Base-by-base conservation (phyloP, 1,284 basidiomycete species). In the Pterulicium gracile region DNA sequence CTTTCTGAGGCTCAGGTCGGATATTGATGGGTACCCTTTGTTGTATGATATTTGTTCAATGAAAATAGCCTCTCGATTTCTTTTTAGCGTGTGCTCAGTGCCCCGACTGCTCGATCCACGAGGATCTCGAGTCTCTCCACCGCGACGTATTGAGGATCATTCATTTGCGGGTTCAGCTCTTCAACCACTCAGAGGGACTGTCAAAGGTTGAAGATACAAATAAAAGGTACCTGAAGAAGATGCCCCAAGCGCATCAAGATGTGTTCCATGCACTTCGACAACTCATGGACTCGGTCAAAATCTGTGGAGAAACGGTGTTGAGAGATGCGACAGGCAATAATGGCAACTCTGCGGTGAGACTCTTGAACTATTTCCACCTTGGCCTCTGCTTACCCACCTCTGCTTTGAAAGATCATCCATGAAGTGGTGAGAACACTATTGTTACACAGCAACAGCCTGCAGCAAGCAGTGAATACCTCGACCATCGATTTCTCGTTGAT, bases 401-500 rank as follows among this genome's bases (percentile, higher is more conserved):
- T n/a, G n/a, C 36, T 17, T 7, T 17, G 19, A 18, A 17, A 15
- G 4, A 13, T 4, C 19, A 17, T 4, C 36, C 58, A 54, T 42
- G 23, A 51, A 13, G 50, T 49, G 12, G 54, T 59, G 14, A 46
- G 59, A n/a, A 57, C 54, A 20, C 58, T 74, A 24, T 60, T 76
- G 4, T 49, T 50, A 18, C 66, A 65, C 45, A 54, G 59, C 2
- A 52, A 56, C 12, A 62, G 63, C 48, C 55, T 77, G 40, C 59
- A 58, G 24, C 55, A 53, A 34, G 54, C 61, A 27, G 54, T 59
- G 18, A 35, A 49, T 22, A 51, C 55, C 21, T 47, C 48, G 20
- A 18, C 52, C 5, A 58, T 77, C 32, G 70, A 80, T 53, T 73
- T 76, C 51, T 80, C 79, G 3, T 63, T 62, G 4, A 54, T 74